Evolutionary conservation across 306 rosid genomes (phyloP), one percentile per base, ranked within the genome.

Genomic region (Albizia julibrissin): DNA sequence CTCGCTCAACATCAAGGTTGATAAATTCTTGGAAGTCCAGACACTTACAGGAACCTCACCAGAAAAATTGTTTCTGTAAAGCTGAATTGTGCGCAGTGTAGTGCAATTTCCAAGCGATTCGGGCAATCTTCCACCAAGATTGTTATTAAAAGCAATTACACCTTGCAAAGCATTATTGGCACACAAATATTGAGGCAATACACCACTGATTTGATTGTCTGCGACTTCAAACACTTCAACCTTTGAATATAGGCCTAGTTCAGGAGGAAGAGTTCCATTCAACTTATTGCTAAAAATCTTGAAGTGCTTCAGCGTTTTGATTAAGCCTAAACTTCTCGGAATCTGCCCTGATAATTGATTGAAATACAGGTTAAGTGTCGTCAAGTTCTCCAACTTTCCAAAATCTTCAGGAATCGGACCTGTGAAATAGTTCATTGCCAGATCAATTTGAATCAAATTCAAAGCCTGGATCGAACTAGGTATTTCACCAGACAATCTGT

Each of bases 211-310:
- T 47, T 85, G 79, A 86, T 94, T 94, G 6, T 79, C 85, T 10
- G 91, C 83, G 80, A 92, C 93, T 78, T 94, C 98, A 46, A 94
- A 81, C 0, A 26, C 69, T 61, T 77, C 82, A n/a, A 92, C 91
- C 87, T 85, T 82, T 6, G 97, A 94, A 82, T 88, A 67, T 37
- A 80, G 74, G 65, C 98, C 98, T 1, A 94, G 15, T 44, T 92
- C 97, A 12, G 84, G 82, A 34, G 98, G 98, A 87, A 94, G n/a
- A 52, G 87, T 87, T 58, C 97, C 98, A 47, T 85, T 92, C 83
- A 94, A 74, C 81, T 83, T 84, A 85, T 94, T 94, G 47, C 40
- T 75, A 21, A 88, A 94, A 31, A 88, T 82, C 68, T 69, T 86
- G n/a, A 94, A 89, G 8, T 5, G 4, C 75, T 58, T 68, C 5